Percentiles rank a stretch among this genome's conserved stretches.
Conservation (phyloP, 2,329 filamentous ascomycete species). For the Penicillium sp. region DNA sequence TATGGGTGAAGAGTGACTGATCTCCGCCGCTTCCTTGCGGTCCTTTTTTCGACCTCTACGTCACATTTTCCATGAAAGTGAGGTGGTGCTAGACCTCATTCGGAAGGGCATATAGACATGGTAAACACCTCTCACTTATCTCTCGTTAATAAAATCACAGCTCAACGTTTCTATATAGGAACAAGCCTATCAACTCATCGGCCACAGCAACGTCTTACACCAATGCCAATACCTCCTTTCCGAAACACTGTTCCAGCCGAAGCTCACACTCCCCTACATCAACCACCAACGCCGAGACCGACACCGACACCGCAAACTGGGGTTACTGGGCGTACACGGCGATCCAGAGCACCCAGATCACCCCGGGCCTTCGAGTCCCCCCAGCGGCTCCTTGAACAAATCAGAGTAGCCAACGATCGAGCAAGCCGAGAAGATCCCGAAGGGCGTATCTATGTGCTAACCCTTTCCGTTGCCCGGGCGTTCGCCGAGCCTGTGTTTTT, state of each 20-base stretch:
- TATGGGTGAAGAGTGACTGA: neutral
- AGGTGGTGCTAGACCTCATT: neutral
- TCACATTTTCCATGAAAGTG: neutral
- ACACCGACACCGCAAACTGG: too few species aligned
- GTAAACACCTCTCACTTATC: too few species aligned
- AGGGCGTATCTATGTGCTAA: neutral
- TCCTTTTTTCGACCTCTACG: neutral
- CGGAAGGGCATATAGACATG: neutral
- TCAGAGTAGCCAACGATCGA: neutral
- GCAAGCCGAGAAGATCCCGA: neutral
- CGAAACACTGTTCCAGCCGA: too few species aligned
- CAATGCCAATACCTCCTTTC: too few species aligned
- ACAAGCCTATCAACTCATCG: too few species aligned
- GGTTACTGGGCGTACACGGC: too few species aligned
- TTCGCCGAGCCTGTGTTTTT: neutral
- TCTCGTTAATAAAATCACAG: too few species aligned
- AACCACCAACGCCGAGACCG: too few species aligned
- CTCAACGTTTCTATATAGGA: too few species aligned
- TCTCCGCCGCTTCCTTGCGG: neutral
- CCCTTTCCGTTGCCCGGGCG: neutral
- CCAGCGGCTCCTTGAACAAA: slow-evolving; percentile 1
- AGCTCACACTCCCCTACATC: too few species aligned
- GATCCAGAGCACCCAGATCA: too few species aligned
- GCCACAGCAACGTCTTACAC: too few species aligned
- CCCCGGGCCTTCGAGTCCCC: neutral